Conservation (phyloP, 192 early-diverging fungal genomes). For the Umbelopsis sp. region DNA sequence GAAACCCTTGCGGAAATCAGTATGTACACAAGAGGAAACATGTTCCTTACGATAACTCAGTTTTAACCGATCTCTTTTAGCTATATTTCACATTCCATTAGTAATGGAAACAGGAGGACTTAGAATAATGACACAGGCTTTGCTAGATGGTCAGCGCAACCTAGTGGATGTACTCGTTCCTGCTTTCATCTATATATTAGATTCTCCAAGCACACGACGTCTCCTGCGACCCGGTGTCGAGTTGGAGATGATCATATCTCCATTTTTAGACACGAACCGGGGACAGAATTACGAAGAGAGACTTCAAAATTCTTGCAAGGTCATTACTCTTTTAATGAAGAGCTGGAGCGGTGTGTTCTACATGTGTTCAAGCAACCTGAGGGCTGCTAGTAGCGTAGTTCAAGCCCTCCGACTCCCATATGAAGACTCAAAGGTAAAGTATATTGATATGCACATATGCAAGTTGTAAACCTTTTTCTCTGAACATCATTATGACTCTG, state of each 20-base stretch:
- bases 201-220: conserved; percentile 62
- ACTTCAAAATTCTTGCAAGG: conserved; percentile 63
- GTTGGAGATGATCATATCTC: conserved; percentile 78
- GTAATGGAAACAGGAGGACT: conserved; percentile 69
- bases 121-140: conserved; percentile 62
- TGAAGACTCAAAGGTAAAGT: conserved; percentile 67
- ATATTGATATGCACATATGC: too few relatives aligned
- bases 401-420: conserved; percentile 68
- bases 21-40: conserved; percentile 26
- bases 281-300: conserved; percentile 64
- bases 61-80: conserved; percentile 2
- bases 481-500: too few relatives aligned
- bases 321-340: conserved; percentile 66
- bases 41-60: neutral
- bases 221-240: conserved; percentile 78
- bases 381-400: conserved; percentile 69
- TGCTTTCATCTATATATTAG: conserved; percentile 72
- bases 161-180: conserved; percentile 61
- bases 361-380: conserved; percentile 71
- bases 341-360: conserved; percentile 82
- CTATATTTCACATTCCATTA: conserved; percentile 38
- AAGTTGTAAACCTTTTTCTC: too few relatives aligned
- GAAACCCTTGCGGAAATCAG: conserved; percentile 81
- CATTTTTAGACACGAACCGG: conserved; percentile 75
- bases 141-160: conserved; percentile 65